phyloP scores from a whole-genome alignment of 495 filamentous ascomycete genomes.

The Trichodelitschia bisporula region DNA sequence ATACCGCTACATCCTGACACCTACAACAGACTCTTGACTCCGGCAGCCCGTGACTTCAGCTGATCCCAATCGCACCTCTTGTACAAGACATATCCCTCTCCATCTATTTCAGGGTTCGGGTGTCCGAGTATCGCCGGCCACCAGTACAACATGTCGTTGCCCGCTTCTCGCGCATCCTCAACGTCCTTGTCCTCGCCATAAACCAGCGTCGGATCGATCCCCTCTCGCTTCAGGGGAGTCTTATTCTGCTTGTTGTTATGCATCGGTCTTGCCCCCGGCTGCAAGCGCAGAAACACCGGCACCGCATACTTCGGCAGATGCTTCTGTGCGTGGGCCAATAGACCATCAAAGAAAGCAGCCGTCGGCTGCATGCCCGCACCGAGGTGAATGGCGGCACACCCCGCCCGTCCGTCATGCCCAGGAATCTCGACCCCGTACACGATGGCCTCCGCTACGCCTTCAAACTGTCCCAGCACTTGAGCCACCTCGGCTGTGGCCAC shows the following conservation, averaged over 20 bases:
- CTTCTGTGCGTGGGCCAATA: slow-evolving; percentile 21
- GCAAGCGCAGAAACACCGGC: slow-evolving; percentile 45
- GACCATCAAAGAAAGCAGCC: slow-evolving; percentile 7
- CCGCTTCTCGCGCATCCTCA: neutral
- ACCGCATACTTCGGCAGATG: slow-evolving; percentile 52
- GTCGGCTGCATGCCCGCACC: slow-evolving; percentile 5
- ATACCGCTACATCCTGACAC: too few relatives aligned
- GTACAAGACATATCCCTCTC: neutral
- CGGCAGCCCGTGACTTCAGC: neutral
- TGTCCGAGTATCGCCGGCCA: neutral
- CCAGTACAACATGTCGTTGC: neutral
- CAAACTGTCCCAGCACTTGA: slow-evolving; percentile 37
- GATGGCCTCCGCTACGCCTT: slow-evolving; percentile 46
- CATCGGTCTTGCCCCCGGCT: slow-evolving; percentile 31
- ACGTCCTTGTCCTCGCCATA: neutral
- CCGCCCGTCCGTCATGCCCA: slow-evolving; percentile 16
- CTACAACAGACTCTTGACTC: too few relatives aligned
- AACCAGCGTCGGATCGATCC: slow-evolving; percentile 30
- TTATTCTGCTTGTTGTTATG: slow-evolving; percentile 80
- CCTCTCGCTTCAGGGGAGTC: slow-evolving; percentile 42
- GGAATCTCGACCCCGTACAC: slow-evolving; percentile 57
- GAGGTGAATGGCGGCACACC: slow-evolving; percentile 18
- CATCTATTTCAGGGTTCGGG: neutral
- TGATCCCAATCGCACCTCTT: neutral
- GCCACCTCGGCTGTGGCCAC: slow-evolving; percentile 58